phyloP scores from a whole-genome alignment of 805 yeast genomes.

The Wickerhamiella musiphila region DNA sequence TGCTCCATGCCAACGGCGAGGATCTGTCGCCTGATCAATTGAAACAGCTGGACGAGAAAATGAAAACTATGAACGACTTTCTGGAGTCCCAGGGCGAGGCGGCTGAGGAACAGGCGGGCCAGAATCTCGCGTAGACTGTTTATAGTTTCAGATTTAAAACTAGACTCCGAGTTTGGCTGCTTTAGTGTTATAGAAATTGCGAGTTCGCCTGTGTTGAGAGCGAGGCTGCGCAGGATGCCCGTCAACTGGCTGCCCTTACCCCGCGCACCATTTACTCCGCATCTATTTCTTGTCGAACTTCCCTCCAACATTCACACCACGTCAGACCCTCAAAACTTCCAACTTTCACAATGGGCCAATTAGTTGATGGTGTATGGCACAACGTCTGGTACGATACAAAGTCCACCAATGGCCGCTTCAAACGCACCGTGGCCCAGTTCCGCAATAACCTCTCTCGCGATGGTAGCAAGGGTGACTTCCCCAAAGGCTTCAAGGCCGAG shows the following conservation, averaged over 20 bases:
- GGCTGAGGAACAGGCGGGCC: conserved; percentile 2
- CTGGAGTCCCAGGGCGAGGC: not conserved
- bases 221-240: too few relatives aligned
- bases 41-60: too few relatives aligned
- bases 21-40: too few relatives aligned
- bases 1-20: conserved; percentile 9
- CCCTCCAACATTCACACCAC: too few relatives aligned
- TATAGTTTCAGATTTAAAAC: too few relatives aligned
- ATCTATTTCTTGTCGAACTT: not conserved
- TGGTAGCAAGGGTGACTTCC: conserved; percentile 7
- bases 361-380: conserved; percentile 17
- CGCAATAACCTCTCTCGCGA: conserved; percentile 13
- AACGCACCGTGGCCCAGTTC: conserved; percentile 13
- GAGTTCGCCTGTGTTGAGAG: too few relatives aligned
- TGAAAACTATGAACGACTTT: too few relatives aligned
- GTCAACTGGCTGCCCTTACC: not conserved
- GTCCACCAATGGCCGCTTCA: conserved; percentile 15
- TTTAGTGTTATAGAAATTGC: too few relatives aligned
- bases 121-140: too few relatives aligned
- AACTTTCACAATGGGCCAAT: conserved; percentile 12
- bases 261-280: not conserved
- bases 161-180: too few relatives aligned
- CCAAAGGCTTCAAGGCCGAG: conserved; percentile 45
- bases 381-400: conserved; percentile 18
- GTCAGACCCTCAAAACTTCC: too few relatives aligned